These are phyloP conservation scores for Endocarpon pusillum DNA, from an alignment of 495 filamentous ascomycete genomes.

Conservation along the genomic window DNA sequence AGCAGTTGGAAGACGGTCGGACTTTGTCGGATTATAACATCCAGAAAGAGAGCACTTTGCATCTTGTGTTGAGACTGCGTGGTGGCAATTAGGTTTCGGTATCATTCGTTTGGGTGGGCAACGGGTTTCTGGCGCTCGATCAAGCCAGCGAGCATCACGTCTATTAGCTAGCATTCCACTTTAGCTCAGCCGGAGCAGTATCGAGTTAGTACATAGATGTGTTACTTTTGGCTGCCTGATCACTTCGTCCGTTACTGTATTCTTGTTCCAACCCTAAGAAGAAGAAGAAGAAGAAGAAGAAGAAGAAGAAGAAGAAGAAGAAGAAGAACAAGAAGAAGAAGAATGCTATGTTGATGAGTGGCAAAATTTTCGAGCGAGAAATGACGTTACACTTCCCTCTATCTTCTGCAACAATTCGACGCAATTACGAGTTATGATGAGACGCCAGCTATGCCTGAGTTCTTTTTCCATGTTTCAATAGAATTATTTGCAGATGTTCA, in stretches of 20 bases:
- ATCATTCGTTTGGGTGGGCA: constrained; percentile 1
- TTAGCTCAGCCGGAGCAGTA: too few species aligned
- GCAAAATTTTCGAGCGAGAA: constrained; percentile 14
- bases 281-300: too few species aligned
- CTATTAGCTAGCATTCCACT: too few species aligned
- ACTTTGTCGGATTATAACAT: constrained; percentile 86
- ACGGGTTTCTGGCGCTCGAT: background rate
- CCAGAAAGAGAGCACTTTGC: constrained; percentile 81
- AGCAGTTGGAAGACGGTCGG: constrained; percentile 76
- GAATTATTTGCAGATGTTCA: constrained; percentile 49
- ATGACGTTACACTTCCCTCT: constrained; percentile 10
- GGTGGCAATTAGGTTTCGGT: constrained; percentile 46
- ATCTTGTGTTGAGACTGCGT: constrained; percentile 75
- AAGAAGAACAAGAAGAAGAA: too few species aligned
- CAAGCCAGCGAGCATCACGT: too few species aligned
- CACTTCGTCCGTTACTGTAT: too few species aligned
- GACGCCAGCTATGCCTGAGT: constrained; percentile 50
- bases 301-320: too few species aligned
- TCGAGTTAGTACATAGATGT: too few species aligned
- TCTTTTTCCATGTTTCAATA: constrained; percentile 81
- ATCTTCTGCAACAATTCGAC: constrained; percentile 7
- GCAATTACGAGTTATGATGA: constrained; percentile 11
- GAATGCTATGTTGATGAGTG: constrained; percentile 1
- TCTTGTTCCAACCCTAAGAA: constrained; percentile 86
- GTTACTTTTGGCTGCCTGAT: too few species aligned